Conservation (phyloP, 2,329 filamentous ascomycete species). For the Colletotrichum theobromicola region DNA sequence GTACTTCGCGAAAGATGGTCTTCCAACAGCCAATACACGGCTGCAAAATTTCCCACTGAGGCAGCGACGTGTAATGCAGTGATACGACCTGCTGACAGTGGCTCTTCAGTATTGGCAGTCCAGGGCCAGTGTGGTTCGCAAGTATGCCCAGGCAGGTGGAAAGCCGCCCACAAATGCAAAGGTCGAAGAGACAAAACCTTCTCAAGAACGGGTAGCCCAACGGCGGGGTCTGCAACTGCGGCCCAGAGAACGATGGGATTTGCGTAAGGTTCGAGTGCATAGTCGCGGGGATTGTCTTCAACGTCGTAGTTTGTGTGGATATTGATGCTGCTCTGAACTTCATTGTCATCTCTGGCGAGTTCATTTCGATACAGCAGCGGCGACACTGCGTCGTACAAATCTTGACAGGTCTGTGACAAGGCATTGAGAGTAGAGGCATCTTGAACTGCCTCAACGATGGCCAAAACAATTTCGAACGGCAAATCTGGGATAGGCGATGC, state of each 20-base stretch:
- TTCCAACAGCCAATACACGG: neutral
- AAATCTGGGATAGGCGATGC: neutral
- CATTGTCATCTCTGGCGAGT: neutral
- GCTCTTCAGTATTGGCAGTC: neutral
- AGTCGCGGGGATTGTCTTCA: neutral
- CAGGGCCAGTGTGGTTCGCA: neutral
- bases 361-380: neutral
- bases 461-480: neutral
- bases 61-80: neutral
- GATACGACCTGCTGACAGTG: neutral
- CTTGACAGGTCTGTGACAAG: neutral
- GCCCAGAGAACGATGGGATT: neutral
- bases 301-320: neutral
- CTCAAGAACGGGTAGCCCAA: neutral
- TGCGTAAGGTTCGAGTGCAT: neutral
- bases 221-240: neutral
- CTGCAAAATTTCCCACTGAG: neutral
- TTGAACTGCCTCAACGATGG: neutral
- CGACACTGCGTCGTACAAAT: neutral
- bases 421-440: neutral
- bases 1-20: neutral
- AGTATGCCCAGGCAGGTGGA: neutral
- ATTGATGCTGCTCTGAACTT: neutral
- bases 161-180: neutral
- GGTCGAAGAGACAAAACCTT: neutral